Conservation (phyloP, 805 yeast species). For the Scheffersomyces amazonensis region DNA sequence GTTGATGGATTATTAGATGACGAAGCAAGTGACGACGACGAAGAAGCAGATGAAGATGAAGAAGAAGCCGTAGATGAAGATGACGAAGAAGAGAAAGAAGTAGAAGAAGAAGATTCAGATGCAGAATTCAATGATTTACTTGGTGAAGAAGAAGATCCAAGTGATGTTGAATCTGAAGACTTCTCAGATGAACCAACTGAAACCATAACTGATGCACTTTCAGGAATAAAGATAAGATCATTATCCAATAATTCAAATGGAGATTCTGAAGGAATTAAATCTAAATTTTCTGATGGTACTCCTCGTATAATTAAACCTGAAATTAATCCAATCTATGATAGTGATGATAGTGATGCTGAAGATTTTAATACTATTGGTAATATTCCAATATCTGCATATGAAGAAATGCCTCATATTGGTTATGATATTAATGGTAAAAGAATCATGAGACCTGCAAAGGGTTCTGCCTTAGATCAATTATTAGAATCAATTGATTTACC, state of each 20-base stretch:
- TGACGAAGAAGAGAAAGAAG: conserved; percentile 16
- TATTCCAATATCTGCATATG: conserved; percentile 89
- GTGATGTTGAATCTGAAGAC: conserved; percentile 42
- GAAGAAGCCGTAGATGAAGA: conserved; percentile 29
- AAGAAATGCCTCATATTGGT: conserved; percentile 96
- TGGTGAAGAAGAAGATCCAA: conserved; percentile 49
- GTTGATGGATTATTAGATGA: conserved; percentile 40
- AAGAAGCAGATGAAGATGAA: conserved; percentile 37
- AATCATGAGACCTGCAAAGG: conserved; percentile 98
- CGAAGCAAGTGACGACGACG: conserved; percentile 19
- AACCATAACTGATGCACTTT: conserved; percentile 52
- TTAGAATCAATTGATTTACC: conserved; percentile 91
- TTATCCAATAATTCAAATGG: conserved; percentile 35
- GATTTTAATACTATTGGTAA: conserved; percentile 86
- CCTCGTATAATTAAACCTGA: conserved; percentile 82
- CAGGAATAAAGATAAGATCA: conserved; percentile 52
- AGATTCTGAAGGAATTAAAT: conserved; percentile 30
- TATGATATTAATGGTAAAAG: conserved; percentile 96
- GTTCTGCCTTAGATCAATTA: conserved; percentile 88
- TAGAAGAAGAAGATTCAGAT: conserved; percentile 49
- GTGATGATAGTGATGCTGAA: conserved; percentile 89
- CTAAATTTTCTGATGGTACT: conserved; percentile 73
- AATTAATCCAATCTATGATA: conserved; percentile 90
- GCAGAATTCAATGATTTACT: conserved; percentile 62
- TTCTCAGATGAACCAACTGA: conserved; percentile 55